Percentiles rank a stretch among this genome's conserved stretches.
These are phyloP conservation scores for Secale cereale DNA, from an alignment of 176 grass and related monocot species.

Conservation along the genomic window DNA sequence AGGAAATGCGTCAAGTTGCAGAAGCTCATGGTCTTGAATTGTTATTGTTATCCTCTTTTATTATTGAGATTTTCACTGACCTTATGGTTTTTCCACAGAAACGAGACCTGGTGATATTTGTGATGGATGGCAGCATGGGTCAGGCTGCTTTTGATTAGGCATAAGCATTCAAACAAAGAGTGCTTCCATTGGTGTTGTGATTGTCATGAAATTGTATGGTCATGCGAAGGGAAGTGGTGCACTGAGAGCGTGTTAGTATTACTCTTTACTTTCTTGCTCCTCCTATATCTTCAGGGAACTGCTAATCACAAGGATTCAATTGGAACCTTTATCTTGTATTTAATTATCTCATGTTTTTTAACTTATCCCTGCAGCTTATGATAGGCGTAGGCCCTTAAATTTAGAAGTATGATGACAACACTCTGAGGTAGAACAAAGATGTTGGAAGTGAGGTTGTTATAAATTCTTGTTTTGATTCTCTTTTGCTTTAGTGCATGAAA, in stretches of 20 bases:
- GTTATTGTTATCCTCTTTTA: constrained; percentile 3
- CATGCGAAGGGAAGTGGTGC: constrained; percentile 81
- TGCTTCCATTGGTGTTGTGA: constrained; percentile 67
- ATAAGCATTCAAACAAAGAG: constrained; percentile 77
- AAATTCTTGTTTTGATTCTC: no score
- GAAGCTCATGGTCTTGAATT: constrained; percentile 25
- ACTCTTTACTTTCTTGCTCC: neutral
- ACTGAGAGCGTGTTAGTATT: constrained; percentile 80
- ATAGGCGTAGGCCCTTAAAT: no score
- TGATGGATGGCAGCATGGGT: constrained; percentile 36
- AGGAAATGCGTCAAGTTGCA: constrained; percentile 79
- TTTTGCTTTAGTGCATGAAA: no score
- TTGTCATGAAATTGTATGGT: constrained; percentile 74
- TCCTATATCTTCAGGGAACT: neutral
- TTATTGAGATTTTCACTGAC: neutral
- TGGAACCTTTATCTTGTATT: no score
- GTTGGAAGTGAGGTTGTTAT: no score
- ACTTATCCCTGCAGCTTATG: no score
- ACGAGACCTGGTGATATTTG: constrained; percentile 50
- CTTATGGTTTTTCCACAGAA: constrained; percentile 41
- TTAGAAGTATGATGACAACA: no score
- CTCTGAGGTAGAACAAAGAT: no score
- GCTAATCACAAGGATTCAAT: no score
- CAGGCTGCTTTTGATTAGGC: constrained; percentile 74
- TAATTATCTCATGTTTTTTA: no score